Percentiles rank a stretch among this genome's conserved stretches.
Evolutionary conservation across 345 rosid species (phyloP).

Genomic region (Capsella bursapastoris): DNA sequence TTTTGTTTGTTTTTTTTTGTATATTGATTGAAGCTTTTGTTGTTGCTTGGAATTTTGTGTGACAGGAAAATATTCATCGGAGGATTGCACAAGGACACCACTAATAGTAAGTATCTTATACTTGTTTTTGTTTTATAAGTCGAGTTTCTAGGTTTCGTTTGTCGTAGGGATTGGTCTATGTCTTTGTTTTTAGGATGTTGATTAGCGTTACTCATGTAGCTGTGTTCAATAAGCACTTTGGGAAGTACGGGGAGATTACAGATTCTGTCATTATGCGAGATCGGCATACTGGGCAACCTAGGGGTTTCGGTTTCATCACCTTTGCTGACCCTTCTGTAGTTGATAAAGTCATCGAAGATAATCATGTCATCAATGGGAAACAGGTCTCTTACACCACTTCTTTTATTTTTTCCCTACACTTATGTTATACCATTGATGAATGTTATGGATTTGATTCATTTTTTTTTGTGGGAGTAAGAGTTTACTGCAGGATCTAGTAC

Average conservation of each 20-base stretch:
- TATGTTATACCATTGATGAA: background rate
- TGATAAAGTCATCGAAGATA: conserved; percentile 83
- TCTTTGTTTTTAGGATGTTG: background rate
- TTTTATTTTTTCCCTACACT: background rate
- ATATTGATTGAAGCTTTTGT: background rate
- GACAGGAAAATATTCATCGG: conserved; percentile 85
- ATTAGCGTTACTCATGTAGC: conserved; percentile 47
- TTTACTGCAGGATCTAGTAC: background rate
- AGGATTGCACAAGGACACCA: conserved; percentile 81
- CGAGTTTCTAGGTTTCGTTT: background rate
- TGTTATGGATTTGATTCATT: background rate
- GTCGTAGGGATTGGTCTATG: background rate
- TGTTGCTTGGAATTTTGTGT: conserved; percentile 11
- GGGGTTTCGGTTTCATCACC: conserved; percentile 93
- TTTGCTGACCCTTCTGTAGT: conserved; percentile 86
- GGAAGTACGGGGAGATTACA: conserved; percentile 80
- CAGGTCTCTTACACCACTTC: conserved; percentile 54
- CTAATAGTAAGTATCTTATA: conserved; percentile 48
- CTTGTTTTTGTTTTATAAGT: background rate
- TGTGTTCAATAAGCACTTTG: conserved; percentile 75
- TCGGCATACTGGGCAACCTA: conserved; percentile 77
- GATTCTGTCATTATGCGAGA: conserved; percentile 96
- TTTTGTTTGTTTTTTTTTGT: background rate
- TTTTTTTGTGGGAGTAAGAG: background rate
- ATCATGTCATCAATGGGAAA: conserved; percentile 76